Percentiles rank a stretch among this genome's conserved stretches.
These are phyloP conservation scores for Didymella segeticola DNA, from an alignment of 2,329 filamentous ascomycete species.

Conservation along the genomic window DNA sequence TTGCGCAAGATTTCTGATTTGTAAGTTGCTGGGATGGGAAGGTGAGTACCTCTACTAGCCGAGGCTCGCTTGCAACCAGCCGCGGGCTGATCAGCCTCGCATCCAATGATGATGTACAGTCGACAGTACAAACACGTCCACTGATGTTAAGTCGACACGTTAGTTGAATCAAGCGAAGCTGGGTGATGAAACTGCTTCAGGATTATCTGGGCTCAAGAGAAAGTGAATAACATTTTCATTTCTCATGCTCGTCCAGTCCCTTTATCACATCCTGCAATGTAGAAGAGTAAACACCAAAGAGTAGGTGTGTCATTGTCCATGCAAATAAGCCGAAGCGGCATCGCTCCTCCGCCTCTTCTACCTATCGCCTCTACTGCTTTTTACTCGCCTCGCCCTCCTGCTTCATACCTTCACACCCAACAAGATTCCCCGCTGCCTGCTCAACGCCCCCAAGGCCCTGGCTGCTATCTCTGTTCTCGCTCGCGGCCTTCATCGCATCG, in stretches of 20 bases:
- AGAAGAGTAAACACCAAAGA: too few relatives aligned
- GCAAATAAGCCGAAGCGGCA: too few relatives aligned
- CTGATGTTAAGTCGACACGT: too few relatives aligned
- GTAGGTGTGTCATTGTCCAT: too few relatives aligned
- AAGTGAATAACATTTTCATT: too few relatives aligned
- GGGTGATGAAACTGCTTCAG: too few relatives aligned
- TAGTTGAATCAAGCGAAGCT: too few relatives aligned
- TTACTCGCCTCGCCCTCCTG: constrained; percentile 46
- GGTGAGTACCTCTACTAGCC: constrained; percentile 6
- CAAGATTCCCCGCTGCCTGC: constrained; percentile 67
- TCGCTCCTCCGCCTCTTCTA: too few relatives aligned
- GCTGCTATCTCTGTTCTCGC: constrained; percentile 60
- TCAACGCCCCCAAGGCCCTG: constrained; percentile 69
- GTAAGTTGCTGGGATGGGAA: constrained; percentile 11
- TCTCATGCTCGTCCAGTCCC: too few relatives aligned
- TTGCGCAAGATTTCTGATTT: constrained; percentile 13
- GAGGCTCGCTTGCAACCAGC: constrained; percentile 11
- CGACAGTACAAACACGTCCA: too few relatives aligned
- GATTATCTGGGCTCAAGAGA: too few relatives aligned
- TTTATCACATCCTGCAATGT: too few relatives aligned
- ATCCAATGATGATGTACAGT: neutral
- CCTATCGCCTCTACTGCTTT: constrained; percentile 25
- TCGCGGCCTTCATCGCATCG: constrained; percentile 67
- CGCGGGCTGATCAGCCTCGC: neutral
- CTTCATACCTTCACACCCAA: constrained; percentile 74